A percentile compares a stretch with the other conserved stretches of the same genome.
Evolutionary conservation across 208 protist genomes (phyloP).

Genomic region (Strigomonas galati): DNA sequence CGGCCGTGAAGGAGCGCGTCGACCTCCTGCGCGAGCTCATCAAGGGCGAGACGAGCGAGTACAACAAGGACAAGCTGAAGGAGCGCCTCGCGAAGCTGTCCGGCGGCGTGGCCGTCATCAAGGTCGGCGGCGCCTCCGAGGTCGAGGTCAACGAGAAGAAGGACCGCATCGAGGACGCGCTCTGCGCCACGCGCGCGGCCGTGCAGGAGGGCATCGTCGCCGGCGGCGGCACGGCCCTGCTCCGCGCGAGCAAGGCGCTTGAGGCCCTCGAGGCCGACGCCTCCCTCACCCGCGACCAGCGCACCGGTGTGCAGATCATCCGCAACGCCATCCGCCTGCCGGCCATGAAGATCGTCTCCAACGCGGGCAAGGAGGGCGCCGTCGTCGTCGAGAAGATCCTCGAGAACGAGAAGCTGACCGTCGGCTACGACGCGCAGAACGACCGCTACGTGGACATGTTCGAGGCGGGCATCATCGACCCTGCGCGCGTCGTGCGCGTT

Average conservation of each 20-base stretch:
- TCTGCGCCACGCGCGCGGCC: slow-evolving; percentile 98
- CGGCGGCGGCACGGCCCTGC: slow-evolving; percentile 96
- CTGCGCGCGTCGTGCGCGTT: slow-evolving; percentile 98
- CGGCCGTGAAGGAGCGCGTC: slow-evolving; percentile 89
- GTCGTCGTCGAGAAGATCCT: slow-evolving; percentile 98
- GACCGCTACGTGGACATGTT: slow-evolving; percentile 98
- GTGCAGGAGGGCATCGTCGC: slow-evolving; percentile 99
- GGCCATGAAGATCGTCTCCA: slow-evolving; percentile 94
- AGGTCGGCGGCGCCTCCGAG: slow-evolving; percentile 97
- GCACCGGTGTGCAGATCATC: slow-evolving; percentile 96
- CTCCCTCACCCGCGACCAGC: slow-evolving; percentile 89
- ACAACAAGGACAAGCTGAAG: slow-evolving; percentile 97
- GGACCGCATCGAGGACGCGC: slow-evolving; percentile 98
- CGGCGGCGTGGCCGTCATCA: slow-evolving; percentile 96
- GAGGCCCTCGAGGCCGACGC: slow-evolving; percentile 52
- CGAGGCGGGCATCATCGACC: slow-evolving; percentile 99
- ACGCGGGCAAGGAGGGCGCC: slow-evolving; percentile 97
- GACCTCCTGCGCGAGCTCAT: slow-evolving; percentile 92
- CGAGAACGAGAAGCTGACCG: slow-evolving; percentile 49
- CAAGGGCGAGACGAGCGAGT: slow-evolving; percentile 85
- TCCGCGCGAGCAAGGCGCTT: slow-evolving; percentile 89
- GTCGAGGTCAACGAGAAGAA: slow-evolving; percentile 99
- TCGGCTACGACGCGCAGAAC: slow-evolving; percentile 95
- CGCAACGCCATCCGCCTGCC: slow-evolving; percentile 91
- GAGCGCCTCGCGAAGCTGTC: slow-evolving; percentile 98